Evolutionary conservation across 169 alveolate genomes (phyloP).

Genomic region (Plasmodium yoelii): DNA sequence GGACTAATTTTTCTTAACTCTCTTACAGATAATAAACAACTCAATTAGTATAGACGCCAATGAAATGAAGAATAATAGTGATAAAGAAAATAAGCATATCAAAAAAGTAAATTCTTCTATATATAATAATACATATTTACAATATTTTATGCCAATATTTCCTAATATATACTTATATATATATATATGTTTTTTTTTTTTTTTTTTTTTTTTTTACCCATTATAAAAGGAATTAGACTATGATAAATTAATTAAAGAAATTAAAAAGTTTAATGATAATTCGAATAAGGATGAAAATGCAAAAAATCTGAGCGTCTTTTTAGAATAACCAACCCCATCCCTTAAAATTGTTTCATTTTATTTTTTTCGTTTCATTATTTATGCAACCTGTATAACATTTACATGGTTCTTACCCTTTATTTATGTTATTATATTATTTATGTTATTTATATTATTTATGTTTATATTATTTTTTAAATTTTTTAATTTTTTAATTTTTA

Average conservation of each 20-base stretch:
- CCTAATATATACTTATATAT: not conserved
- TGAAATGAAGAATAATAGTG: conserved; percentile 10
- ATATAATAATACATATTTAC: not conserved
- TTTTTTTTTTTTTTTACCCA: not conserved
- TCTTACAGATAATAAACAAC: conserved; percentile 36
- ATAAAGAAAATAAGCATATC: conserved; percentile 15
- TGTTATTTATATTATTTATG: too few species aligned
- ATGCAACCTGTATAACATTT: not conserved
- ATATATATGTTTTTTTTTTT: too few species aligned
- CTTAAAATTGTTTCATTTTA: not conserved
- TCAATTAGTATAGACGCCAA: conserved; percentile 5
- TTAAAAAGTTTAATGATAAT: conserved; percentile 34
- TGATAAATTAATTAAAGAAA: conserved; percentile 19
- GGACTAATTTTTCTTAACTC: not conserved
- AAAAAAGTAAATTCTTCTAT: conserved; percentile 7
- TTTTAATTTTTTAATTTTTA: too few species aligned
- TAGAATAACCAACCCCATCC: conserved; percentile 6
- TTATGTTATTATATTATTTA: too few species aligned
- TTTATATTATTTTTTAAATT: too few species aligned
- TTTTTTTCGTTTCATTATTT: not conserved
- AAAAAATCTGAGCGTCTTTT: conserved; percentile 44
- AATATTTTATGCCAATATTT: not conserved
- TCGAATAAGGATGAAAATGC: conserved; percentile 43
- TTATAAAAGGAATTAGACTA: conserved; percentile 46
- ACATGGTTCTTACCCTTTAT: not conserved